phyloP scores from a whole-genome alignment of 192 early-diverging fungal species.

The Powellomyces hirtus region DNA sequence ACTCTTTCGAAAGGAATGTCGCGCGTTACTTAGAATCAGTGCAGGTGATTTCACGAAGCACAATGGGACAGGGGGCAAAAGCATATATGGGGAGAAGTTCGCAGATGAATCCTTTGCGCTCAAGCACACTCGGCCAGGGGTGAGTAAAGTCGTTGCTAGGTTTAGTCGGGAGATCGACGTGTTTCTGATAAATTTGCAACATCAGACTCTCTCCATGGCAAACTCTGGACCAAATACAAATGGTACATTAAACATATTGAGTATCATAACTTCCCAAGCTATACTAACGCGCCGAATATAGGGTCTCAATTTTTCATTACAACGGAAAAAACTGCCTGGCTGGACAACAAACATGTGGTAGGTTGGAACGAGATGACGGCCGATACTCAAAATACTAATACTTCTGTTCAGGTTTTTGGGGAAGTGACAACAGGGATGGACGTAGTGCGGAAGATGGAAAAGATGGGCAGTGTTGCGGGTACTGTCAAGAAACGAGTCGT shows the following conservation, averaged over 20 bases:
- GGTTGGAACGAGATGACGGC: slow-evolving; percentile 35
- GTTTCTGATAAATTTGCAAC: background rate
- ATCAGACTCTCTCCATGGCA: slow-evolving; percentile 79
- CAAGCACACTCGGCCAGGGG: slow-evolving; percentile 49
- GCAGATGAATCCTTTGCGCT: slow-evolving; percentile 66
- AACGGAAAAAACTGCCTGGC: slow-evolving; percentile 76
- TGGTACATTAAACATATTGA: too few relatives aligned
- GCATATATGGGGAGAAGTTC: slow-evolving; percentile 82
- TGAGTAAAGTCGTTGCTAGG: slow-evolving; percentile 4
- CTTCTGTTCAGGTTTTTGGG: slow-evolving; percentile 45
- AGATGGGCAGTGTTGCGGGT: slow-evolving; percentile 52
- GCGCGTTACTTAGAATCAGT: slow-evolving; percentile 2
- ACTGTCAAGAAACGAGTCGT: slow-evolving; percentile 45
- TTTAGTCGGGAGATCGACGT: background rate
- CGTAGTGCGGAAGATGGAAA: slow-evolving; percentile 65
- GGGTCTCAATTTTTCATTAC: slow-evolving; percentile 92
- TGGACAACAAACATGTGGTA: slow-evolving; percentile 87
- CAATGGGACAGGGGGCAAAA: slow-evolving; percentile 88
- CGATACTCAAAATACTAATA: background rate
- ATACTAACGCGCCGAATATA: slow-evolving; percentile 50
- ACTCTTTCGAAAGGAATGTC: background rate
- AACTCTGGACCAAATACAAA: slow-evolving; percentile 89
- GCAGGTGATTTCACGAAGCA: slow-evolving; percentile 78
- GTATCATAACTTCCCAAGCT: background rate
- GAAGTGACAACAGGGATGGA: slow-evolving; percentile 56